Base-by-base conservation (phyloP, 345 rosid genomes). In the Rhodamnia argentea region DNA sequence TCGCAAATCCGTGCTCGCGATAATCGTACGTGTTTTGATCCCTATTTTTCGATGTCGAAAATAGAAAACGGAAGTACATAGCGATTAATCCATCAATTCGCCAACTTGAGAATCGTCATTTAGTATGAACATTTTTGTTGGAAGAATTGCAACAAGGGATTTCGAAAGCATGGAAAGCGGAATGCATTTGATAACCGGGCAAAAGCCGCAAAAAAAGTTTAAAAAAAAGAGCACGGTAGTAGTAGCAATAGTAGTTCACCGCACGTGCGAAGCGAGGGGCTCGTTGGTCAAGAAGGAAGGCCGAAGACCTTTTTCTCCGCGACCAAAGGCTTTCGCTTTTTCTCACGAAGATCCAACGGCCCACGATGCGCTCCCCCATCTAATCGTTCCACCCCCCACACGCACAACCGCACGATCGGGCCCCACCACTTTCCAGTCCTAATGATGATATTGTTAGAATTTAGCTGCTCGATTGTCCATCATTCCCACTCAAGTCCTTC, bases 231-330 rank as follows among this genome's bases (percentile, higher is more conserved):
- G 40, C 40, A 37, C 40, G 3, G 40, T 37, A 37, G 40, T 37
- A 37, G 40, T 37, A 37, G n/a, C n/a, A n/a, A n/a, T n/a, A n/a
- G 40, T 37, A 37, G 40, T 37, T 37, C 40, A 37, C 40, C 90
- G 86, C 89, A 90, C 90, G 94, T 89, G 91, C 89, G 91, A 86
- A 88, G 82, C 75, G 37, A 32, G 52, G 86, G 85, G 83, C 24
- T 82, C 22, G 9, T 13, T 47, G 91, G 90, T 88, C 91, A 89
- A 88, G 85, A 37, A 86, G 91, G 87, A 37, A 86, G 91, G 87
- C 88, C 87, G 78, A 52, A 26, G 75, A 42, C 74, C 76, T 59
- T 88, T 86, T 82, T 37, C 10, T 37, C 5, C 44, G 78, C 81
- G 84, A 60, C 86, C 59, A 37, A 60, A 56, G 70, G 20, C 24